A percentile compares a stretch with the other conserved stretches of the same genome.
Conservation (phyloP, 257 asterid genomes). For the Paraleonurus japonicus region DNA sequence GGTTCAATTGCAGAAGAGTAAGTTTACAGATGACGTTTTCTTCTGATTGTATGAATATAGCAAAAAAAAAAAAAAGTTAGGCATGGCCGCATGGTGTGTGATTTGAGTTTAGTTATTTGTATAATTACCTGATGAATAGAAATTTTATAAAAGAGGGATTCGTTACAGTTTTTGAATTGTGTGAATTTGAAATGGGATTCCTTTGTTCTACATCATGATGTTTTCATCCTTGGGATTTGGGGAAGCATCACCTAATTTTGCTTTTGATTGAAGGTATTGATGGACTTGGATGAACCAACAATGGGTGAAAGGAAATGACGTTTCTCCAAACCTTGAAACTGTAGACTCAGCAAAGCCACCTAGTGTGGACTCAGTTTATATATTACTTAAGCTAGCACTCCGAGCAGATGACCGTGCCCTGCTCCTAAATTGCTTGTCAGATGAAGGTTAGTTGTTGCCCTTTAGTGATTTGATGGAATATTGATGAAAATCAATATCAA, state of each 20-base stretch:
- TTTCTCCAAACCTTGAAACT: constrained; percentile 32
- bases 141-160: background rate
- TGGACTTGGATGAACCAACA: constrained; percentile 80
- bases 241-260: constrained; percentile 10
- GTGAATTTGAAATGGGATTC: background rate
- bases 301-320: constrained; percentile 64
- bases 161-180: background rate
- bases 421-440: constrained; percentile 67
- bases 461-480: background rate
- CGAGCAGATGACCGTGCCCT: constrained; percentile 84
- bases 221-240: background rate
- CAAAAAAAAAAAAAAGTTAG: background rate
- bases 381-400: constrained; percentile 85
- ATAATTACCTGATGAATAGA: background rate
- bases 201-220: background rate
- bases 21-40: background rate
- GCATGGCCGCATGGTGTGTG: background rate
- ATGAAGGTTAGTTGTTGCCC: constrained; percentile 52
- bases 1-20: constrained; percentile 31
- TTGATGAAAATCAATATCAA: too few species aligned
- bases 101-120: background rate
- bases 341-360: constrained; percentile 61
- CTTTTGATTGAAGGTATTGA: constrained; percentile 42
- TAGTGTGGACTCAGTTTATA: constrained; percentile 83
- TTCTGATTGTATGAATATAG: background rate